Base-by-base conservation (phyloP, 768 basidiomycete genomes). In the Lactarius quietus region DNA sequence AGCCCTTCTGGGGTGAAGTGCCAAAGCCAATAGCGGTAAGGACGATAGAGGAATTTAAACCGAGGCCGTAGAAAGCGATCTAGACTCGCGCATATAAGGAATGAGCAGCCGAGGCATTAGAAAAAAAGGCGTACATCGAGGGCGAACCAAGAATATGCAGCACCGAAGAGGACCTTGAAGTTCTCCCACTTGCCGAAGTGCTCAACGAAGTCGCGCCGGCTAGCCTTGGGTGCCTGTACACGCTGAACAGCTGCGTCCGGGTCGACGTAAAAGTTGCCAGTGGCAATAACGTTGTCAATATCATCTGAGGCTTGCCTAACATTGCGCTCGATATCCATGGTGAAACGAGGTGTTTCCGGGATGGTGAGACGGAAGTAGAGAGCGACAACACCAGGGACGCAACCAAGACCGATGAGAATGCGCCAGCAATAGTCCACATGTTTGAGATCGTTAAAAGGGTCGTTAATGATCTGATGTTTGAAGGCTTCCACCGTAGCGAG, bases 351-450 rank as follows among this genome's bases (percentile, higher is more conserved):
- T 0, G 93, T 95, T 75, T 95, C 93, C 3, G 93, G 92, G 72
- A 95, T 94, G 29, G 93, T 94, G 38, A 95, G 83, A 74, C 93
- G 91, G 88, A 92, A 95, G 80, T 93, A 95, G 58, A 95, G 85
- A 23, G 92, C 93, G 63, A 93, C 73, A 48, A 80, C 81, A 62
- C 85, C 93, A 38, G 93, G 94, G 57, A 96, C 79, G 62, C 88
- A 90, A 53, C 93, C 93, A 41, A 95, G 80, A 72, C 93, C 93
- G 74, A 96, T 93, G 72, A 95, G 82, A 57, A 95, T 77, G 71
- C 93, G 88, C 93, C 93, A 95, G 73, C 85, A 83, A 72, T 80
- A 83, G 76, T 96, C 93, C 63, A 96, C 81, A 53, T 83, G 80
- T 17, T 73, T 65, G 36, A 79, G 73, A 43, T 77, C 76, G 51